These are phyloP conservation scores for Nemania bipapillata DNA, from an alignment of 2,329 filamentous ascomycete genomes.

Conservation along the genomic window DNA sequence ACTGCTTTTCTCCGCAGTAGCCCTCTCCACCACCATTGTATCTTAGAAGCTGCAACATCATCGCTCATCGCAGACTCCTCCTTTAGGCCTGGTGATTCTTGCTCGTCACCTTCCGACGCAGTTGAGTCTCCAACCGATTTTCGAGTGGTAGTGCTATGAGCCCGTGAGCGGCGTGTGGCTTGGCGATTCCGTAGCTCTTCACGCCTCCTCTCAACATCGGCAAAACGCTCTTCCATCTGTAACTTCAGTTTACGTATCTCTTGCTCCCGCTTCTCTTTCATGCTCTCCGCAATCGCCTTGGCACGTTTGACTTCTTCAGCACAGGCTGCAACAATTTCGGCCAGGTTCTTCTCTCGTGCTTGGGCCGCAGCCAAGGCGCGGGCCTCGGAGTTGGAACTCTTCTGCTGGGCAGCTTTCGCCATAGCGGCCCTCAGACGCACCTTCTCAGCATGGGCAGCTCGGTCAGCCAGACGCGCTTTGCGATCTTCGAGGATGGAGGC, in stretches of 20 bases:
- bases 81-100: constrained; percentile 60
- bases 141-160: constrained; percentile 61
- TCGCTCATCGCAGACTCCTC: constrained; percentile 65
- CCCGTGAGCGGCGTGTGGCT: constrained; percentile 63
- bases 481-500: constrained; percentile 83
- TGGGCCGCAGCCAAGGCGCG: constrained; percentile 80
- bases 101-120: constrained; percentile 63
- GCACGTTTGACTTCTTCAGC: constrained; percentile 85
- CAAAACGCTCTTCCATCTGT: constrained; percentile 83
- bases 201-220: constrained; percentile 78
- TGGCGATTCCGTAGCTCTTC: constrained; percentile 70
- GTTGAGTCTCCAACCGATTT: constrained; percentile 48
- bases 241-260: constrained; percentile 74
- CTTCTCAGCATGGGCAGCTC: constrained; percentile 84
- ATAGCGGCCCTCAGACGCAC: constrained; percentile 79
- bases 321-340: constrained; percentile 82
- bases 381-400: constrained; percentile 76
- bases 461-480: constrained; percentile 80
- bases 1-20: constrained; percentile 68
- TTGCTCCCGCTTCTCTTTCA: constrained; percentile 81
- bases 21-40: constrained; percentile 77
- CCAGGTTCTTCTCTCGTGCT: constrained; percentile 81
- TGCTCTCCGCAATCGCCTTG: constrained; percentile 83
- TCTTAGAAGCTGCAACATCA: constrained; percentile 70
- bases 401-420: constrained; percentile 74